Evolutionary conservation across 495 filamentous ascomycete species (phyloP).

Genomic region (Xanthoparmelia taractica): DNA sequence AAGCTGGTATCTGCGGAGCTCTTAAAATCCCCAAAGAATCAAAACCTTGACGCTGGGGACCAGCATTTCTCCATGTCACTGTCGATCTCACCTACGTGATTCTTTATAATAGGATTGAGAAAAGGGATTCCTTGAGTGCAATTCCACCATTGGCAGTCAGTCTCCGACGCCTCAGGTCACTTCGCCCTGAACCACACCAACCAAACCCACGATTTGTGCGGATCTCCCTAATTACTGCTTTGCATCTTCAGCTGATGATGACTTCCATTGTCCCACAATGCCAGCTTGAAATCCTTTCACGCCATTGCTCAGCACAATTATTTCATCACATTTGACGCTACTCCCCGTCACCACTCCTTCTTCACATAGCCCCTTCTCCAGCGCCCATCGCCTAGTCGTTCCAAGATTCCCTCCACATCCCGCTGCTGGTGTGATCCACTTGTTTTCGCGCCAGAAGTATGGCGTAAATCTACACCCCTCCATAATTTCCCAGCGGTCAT

Average conservation of each 20-base stretch:
- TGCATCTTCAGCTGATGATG: background rate
- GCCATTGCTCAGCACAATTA: too few relatives aligned
- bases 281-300: too few relatives aligned
- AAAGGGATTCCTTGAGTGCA: background rate
- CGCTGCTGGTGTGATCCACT: too few relatives aligned
- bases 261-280: constrained; percentile 23
- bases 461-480: too few relatives aligned
- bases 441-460: too few relatives aligned
- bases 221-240: background rate
- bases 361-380: too few relatives aligned
- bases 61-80: background rate
- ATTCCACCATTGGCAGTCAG: background rate
- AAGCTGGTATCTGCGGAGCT: background rate
- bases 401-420: too few relatives aligned
- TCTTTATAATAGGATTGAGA: background rate
- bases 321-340: too few relatives aligned
- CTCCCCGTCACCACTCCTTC: too few relatives aligned
- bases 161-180: background rate
- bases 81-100: background rate
- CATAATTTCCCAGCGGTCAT: too few relatives aligned
- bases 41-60: background rate
- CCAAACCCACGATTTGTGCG: background rate
- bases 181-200: background rate
- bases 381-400: too few relatives aligned
- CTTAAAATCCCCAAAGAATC: background rate